Base-by-base conservation (phyloP, 2,329 filamentous ascomycete species). In the Penicillium thymicola region DNA sequence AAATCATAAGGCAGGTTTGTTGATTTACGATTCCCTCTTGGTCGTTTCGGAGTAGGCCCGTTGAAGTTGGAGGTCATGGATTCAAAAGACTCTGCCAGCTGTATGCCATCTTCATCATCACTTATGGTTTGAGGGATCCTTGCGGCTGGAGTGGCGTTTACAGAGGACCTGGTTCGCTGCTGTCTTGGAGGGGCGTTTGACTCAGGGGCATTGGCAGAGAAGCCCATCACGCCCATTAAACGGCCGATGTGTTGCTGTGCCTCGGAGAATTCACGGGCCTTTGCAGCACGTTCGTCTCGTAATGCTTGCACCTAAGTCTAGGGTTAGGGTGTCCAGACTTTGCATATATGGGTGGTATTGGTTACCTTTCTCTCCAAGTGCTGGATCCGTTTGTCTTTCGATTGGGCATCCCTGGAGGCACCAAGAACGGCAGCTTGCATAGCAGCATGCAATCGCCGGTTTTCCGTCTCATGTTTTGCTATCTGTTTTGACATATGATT, bases 161-260 rank as follows among this genome's bases (percentile, higher is more conserved):
- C 16, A 9, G 45, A 59, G 32, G 66, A 58, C n/a, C 51, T 61
- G 43, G 59, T 43, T 28, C 57, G 60, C 25, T 54, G 53, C 5
- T 65, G 62, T 63, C 61, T 65, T 23, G 58, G 48, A 30, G 49
- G 5, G 38, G 56, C 51, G 38, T 45, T 44, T 51, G 59, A 49
- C 16, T 63, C 61, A 40, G 52, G 54, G 11, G 63, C 28, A 2
- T 67, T 63, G 5, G 66, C 56, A 6, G 67, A 65, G 50, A 74
- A 72, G 1, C 71, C 72, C 72, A 75, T 75, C 2, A 75, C 71
- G 16, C 62, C 64, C 72, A 76, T 75, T 5, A 75, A 55, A 13
- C 70, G 67, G 14, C 68, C 63, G 23, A 75, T 75, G 44, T 75
- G 70, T 51, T 75, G 70, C 50, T 75, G 73, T 1, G 72, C 73